These are phyloP conservation scores for Liquidambar formosana DNA, from an alignment of 164 flowering plant species.

Conservation along the genomic window DNA sequence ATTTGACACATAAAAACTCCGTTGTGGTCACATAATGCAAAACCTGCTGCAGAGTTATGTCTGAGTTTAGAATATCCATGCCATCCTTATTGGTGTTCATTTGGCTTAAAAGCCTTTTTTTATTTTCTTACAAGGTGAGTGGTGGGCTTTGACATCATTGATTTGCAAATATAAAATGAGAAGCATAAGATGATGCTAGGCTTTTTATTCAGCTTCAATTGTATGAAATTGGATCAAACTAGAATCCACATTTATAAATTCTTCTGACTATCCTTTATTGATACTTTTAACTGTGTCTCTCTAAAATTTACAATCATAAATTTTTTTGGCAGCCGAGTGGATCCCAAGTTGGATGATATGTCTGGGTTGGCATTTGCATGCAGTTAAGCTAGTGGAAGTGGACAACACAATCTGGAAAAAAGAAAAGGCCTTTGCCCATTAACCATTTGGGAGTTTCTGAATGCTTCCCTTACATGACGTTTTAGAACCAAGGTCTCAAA, in stretches of 20 bases:
- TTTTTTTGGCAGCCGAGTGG: background rate
- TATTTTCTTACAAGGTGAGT: background rate
- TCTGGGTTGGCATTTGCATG: background rate
- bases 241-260: background rate
- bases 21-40: background rate
- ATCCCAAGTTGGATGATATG: background rate
- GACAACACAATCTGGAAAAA: background rate
- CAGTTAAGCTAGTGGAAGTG: background rate
- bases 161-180: background rate
- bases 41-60: background rate
- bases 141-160: background rate
- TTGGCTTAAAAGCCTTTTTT: background rate
- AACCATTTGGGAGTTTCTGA: background rate
- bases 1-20: background rate
- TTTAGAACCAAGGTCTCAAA: background rate
- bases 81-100: background rate
- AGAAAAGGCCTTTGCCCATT: background rate
- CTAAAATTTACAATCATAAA: background rate
- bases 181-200: background rate
- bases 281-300: background rate
- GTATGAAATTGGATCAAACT: background rate
- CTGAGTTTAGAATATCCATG: background rate
- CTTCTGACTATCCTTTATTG: background rate
- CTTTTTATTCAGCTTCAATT: too few relatives aligned
- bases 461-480: background rate